Evolutionary conservation across 2,329 filamentous ascomycete genomes (phyloP), one percentile per base, ranked within the genome.

Genomic region (Daldinia sp.): DNA sequence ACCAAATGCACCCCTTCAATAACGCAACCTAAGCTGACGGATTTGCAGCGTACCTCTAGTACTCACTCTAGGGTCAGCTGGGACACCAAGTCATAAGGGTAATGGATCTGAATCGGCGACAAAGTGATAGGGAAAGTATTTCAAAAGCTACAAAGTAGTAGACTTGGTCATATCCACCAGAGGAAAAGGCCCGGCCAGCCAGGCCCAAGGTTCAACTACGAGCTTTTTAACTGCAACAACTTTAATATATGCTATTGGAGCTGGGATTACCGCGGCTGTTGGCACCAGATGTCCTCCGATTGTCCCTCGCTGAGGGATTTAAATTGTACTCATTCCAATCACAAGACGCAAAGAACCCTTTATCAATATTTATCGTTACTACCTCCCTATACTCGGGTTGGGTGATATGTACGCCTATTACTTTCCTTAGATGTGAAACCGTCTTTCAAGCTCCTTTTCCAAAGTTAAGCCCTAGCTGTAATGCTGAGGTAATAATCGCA

Each of bases 371-470:
- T 43, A 43, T 43, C 25, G 21, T 43, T n/a, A 43, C 21, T 43
- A 43, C 39, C 21, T 43, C 39, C 39, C 21, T n/a, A n/a, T 43
- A 43, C 25, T 19, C 19, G 21, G 21, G 52, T 58, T 58, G 25
- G n/a, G 47, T 58, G 52, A 58, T 58, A 51, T 58, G 25, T 21
- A 21, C 29, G 34, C 17, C 17, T 57, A 13, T 13, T 76, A 74
- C 68, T 64, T 76, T 75, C 66, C 57, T 76, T 76, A 59, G 59
- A 76, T 75, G 63, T 75, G 21, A 23, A 43, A n/a, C 39, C 39
- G 39, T 43, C 25, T 43, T n/a, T 43, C 21, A 43, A n/a, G 39
- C 21, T 43, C 21, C 21, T 43, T 43, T n/a, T 43, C 21, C 21
- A n/a, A n/a, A 19, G 21, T 43, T 19, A 19, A 43, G 21, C 21